Base-by-base conservation (phyloP, 345 rosid genomes). In the Citrus hindsii region DNA sequence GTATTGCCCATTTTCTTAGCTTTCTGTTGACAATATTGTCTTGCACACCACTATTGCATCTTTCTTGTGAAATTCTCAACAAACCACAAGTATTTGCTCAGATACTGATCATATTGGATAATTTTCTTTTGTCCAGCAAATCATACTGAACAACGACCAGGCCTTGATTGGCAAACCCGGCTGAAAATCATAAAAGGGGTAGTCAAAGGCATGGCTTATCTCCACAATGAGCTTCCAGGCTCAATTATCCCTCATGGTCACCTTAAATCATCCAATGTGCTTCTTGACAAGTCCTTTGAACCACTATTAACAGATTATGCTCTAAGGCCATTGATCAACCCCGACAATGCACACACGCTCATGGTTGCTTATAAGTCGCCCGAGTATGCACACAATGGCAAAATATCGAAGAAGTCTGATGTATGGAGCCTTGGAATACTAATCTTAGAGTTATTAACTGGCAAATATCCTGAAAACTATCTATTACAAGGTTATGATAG, bases 181-280 rank as follows among this genome's bases (percentile, higher is more conserved):
- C 64, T 87, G 79, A 90, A 86, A 79, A 88, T 93, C 53, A 64
- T 93, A 77, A 86, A 85, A 85, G 97, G 97, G 18, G 85, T 88
- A n/a, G 89, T 87, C 2, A 90, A 70, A 75, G 95, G 95, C 9
- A 75, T 93, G 86, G 85, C 79, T 18, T 89, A 88, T 78, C 89
- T 93, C 73, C 89, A 89, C 87, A 82, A 37, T 4, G 88, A 89
- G 81, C 86, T 93, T 67, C 95, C 89, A 1, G 84, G 83, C 8
- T 71, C 89, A 0, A 79, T 85, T 2, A 85, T 89, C 27, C 92
- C 97, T 18, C 93, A 93, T 55, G 97, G 95, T 61, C 97, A 93
- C 79, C 85, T 91, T 19, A 93, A 93, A 79, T 93, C 97, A 73
- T 93, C 97, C 0, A 93, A 93, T 51, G 94, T 93, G 13, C 91